phyloP scores from a whole-genome alignment of 371 early-diverging fungal genomes.

The Homolaphlyctis polyrhiza region DNA sequence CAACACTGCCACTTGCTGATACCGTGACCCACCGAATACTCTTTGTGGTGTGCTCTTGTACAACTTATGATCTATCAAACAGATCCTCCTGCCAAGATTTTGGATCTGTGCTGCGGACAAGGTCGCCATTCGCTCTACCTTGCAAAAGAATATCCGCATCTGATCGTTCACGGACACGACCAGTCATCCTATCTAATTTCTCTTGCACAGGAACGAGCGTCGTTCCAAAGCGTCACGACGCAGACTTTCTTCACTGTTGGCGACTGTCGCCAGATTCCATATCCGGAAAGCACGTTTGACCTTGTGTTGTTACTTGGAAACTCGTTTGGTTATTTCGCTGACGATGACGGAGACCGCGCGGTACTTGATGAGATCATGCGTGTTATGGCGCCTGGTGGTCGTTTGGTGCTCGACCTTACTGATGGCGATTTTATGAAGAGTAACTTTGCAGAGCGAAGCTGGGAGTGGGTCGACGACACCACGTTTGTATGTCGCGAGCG shows the following conservation, averaged over 20 bases:
- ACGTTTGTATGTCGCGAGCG: constrained; percentile 63
- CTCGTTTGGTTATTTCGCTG: constrained; percentile 56
- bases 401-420: constrained; percentile 47
- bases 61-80: neutral
- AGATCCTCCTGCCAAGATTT: constrained; percentile 21
- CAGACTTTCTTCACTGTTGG: constrained; percentile 51
- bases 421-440: constrained; percentile 54
- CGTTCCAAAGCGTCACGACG: constrained; percentile 10
- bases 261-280: constrained; percentile 55
- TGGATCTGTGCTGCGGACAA: constrained; percentile 63
- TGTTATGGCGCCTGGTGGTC: constrained; percentile 43
- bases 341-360: constrained; percentile 30
- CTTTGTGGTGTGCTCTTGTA: neutral
- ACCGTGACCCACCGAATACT: too few species aligned
- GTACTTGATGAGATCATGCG: constrained; percentile 46
- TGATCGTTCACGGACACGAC: constrained; percentile 50
- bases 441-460: constrained; percentile 46
- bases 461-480: constrained; percentile 63
- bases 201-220: constrained; percentile 43
- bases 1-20: too few species aligned
- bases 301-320: constrained; percentile 57
- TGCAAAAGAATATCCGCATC: constrained; percentile 44
- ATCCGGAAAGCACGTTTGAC: constrained; percentile 40
- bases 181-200: constrained; percentile 50
- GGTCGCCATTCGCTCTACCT: constrained; percentile 53